phyloP scores from a whole-genome alignment of 495 filamentous ascomycete species.

The Amniculicola lignicola region DNA sequence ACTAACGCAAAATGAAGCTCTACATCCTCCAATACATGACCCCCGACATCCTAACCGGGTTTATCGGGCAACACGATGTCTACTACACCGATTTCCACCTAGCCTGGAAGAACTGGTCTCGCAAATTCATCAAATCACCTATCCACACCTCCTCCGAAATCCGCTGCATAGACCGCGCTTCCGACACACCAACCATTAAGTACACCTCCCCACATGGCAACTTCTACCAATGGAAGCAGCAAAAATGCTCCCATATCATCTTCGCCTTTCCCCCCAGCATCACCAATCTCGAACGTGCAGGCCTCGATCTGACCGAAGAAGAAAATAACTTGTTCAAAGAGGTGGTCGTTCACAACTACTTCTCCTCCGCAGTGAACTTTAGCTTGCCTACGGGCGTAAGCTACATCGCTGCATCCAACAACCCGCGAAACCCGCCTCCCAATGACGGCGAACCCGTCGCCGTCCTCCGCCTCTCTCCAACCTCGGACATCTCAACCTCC shows the following conservation, averaged over 20 bases:
- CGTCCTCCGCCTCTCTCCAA: slow-evolving; percentile 13
- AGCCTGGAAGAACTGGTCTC: slow-evolving; percentile 22
- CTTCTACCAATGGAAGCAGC: slow-evolving; percentile 21
- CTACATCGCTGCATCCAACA: slow-evolving; percentile 13
- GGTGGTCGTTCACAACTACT: slow-evolving; percentile 32
- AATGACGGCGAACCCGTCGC: slow-evolving; percentile 28
- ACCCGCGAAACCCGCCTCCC: slow-evolving; percentile 11
- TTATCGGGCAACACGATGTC: slow-evolving; percentile 28
- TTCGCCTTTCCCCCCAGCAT: slow-evolving; percentile 32
- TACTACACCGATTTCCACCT: slow-evolving; percentile 33
- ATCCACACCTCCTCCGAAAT: slow-evolving; percentile 16
- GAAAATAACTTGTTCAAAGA: slow-evolving; percentile 24
- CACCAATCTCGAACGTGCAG: slow-evolving; percentile 18
- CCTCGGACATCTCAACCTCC: slow-evolving; percentile 22
- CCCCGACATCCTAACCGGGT: slow-evolving; percentile 29
- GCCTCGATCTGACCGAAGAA: slow-evolving; percentile 23
- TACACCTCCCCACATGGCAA: slow-evolving; percentile 35
- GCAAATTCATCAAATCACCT: slow-evolving; percentile 7
- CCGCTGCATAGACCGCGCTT: slow-evolving; percentile 25
- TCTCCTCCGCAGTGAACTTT: slow-evolving; percentile 23
- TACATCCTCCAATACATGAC: slow-evolving; percentile 34
- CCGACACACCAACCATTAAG: slow-evolving; percentile 42
- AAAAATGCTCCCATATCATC: slow-evolving; percentile 29
- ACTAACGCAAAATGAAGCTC: too few relatives aligned
- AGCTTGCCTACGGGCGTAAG: slow-evolving; percentile 22